These are phyloP conservation scores for Dispira parvispora DNA, from an alignment of 192 early-diverging fungal genomes.

Conservation along the genomic window DNA sequence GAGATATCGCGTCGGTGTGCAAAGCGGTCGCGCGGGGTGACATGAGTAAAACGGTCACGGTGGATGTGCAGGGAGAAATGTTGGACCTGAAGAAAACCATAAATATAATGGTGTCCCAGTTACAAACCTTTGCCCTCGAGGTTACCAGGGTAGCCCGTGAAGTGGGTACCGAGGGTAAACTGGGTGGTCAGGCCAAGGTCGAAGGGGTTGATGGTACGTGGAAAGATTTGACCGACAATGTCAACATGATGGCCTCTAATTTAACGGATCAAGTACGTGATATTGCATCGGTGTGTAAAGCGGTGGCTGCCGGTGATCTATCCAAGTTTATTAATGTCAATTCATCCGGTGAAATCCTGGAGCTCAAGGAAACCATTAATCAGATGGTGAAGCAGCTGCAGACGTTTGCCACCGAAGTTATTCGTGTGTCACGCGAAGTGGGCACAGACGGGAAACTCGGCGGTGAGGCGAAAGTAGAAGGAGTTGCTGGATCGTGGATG, in stretches of 20 bases:
- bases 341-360: constrained; percentile 40
- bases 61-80: constrained; percentile 54
- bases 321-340: constrained; percentile 36
- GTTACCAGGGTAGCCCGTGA: constrained; percentile 56
- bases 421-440: constrained; percentile 40
- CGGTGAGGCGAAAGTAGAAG: constrained; percentile 37
- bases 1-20: constrained; percentile 7
- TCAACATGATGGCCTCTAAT: constrained; percentile 55
- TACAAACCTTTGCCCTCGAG: constrained; percentile 38
- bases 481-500: constrained; percentile 47
- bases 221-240: constrained; percentile 48
- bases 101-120: constrained; percentile 53
- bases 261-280: constrained; percentile 41
- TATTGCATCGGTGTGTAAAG: constrained; percentile 41
- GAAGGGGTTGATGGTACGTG: constrained; percentile 45
- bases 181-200: constrained; percentile 40
- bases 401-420: constrained; percentile 28
- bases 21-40: constrained; percentile 7
- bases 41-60: constrained; percentile 22
- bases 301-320: constrained; percentile 45
- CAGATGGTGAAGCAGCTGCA: constrained; percentile 41
- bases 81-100: constrained; percentile 49
- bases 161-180: constrained; percentile 48
- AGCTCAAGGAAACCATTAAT: constrained; percentile 48
- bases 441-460: constrained; percentile 52